These are phyloP conservation scores for Yarrowia alimentaria DNA, from an alignment of 805 yeast genomes.

Conservation along the genomic window DNA sequence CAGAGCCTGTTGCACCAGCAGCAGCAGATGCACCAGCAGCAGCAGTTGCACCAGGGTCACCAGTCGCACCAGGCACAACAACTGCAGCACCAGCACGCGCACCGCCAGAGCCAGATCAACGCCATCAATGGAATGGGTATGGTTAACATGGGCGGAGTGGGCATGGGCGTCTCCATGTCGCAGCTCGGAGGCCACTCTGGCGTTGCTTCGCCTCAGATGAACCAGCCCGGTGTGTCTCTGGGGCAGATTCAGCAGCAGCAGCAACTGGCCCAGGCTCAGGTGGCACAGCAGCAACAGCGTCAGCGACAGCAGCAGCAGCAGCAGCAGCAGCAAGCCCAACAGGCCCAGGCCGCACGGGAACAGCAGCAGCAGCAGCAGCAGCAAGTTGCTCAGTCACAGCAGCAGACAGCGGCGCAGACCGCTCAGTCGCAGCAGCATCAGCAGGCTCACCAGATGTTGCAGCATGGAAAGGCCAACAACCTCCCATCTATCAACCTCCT, in stretches of 20 bases:
- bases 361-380: constrained; percentile 3
- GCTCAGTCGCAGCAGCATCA: constrained; percentile 19
- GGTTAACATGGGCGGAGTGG: not conserved
- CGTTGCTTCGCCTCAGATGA: constrained; percentile 12
- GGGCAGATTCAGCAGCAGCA: constrained; percentile 23
- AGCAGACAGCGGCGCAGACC: constrained; percentile 20
- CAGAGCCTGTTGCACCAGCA: constrained; percentile 15
- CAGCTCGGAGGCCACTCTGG: no score
- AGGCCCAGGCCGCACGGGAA: constrained; percentile 2
- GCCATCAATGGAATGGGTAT: constrained; percentile 5
- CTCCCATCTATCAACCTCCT: no score
- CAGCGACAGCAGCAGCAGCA: constrained; percentile 29
- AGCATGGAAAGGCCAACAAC: no score
- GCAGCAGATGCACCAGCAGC: not conserved
- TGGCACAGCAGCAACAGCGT: constrained; percentile 17
- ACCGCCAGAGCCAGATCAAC: constrained; percentile 3
- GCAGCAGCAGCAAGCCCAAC: constrained; percentile 15
- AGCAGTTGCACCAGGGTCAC: constrained; percentile 3
- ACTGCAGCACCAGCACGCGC: constrained; percentile 10
- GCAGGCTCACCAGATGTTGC: constrained; percentile 8
- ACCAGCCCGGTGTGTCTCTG: constrained; percentile 5
- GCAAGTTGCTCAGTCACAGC: constrained; percentile 12
- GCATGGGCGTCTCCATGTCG: constrained; percentile 18
- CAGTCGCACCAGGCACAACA: constrained; percentile 16
- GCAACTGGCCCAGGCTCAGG: not conserved